Evolutionary conservation across 2,329 filamentous ascomycete species (phyloP).

Genomic region (Fusarium tupiense): DNA sequence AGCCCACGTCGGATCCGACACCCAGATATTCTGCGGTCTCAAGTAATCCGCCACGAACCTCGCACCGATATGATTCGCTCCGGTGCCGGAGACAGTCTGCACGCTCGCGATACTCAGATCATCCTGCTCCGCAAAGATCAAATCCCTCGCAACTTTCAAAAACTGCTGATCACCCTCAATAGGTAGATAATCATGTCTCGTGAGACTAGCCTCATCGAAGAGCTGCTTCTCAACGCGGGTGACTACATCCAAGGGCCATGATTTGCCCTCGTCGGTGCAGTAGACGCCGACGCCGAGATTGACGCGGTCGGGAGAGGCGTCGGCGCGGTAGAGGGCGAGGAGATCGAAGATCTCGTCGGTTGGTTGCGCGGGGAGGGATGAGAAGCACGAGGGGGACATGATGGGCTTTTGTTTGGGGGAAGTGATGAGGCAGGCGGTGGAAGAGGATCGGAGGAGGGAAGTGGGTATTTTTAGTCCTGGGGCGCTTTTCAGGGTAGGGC

Average conservation of each 20-base stretch:
- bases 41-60: conserved; percentile 93
- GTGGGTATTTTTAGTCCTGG: conserved; percentile 23
- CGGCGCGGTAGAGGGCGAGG: conserved; percentile 17
- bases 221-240: conserved; percentile 29
- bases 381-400: conserved; percentile 18
- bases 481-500: conserved; percentile 12
- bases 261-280: conserved; percentile 39
- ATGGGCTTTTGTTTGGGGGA: not conserved
- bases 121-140: conserved; percentile 28
- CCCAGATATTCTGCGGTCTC: conserved; percentile 81
- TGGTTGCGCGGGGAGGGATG: conserved; percentile 11
- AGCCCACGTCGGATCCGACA: conserved; percentile 95
- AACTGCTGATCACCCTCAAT: conserved; percentile 36
- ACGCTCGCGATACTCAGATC: conserved; percentile 61
- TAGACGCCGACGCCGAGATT: conserved; percentile 39
- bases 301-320: conserved; percentile 32
- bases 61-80: conserved; percentile 90
- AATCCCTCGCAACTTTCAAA: conserved; percentile 26
- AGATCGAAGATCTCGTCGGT: conserved; percentile 32
- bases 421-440: conserved; percentile 15
- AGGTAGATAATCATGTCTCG: conserved; percentile 37
- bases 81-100: conserved; percentile 97
- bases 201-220: conserved; percentile 19
- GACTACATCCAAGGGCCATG: conserved; percentile 35
- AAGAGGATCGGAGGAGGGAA: conserved; percentile 15